These are phyloP conservation scores for Alternaria novae-zelandiae DNA, from an alignment of 2,329 filamentous ascomycete species.

Conservation along the genomic window DNA sequence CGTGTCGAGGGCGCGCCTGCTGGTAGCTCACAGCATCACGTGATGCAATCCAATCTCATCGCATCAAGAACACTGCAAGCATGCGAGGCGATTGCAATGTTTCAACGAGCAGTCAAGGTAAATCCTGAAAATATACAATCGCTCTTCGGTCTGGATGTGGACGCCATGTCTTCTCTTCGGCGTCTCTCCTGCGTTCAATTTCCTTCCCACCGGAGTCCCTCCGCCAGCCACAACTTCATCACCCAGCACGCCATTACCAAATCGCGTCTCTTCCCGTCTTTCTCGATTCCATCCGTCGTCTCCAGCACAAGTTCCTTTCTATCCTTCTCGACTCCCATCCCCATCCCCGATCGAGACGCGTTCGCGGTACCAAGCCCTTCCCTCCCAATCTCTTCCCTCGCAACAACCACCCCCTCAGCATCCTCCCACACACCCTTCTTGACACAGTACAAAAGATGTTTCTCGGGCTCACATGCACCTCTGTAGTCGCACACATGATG, in stretches of 20 bases:
- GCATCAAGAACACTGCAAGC: neutral
- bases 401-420: conserved; percentile 20
- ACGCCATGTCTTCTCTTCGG: neutral
- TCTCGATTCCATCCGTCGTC: conserved; percentile 12
- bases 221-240: conserved; percentile 28
- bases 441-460: conserved; percentile 26
- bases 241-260: conserved; percentile 36
- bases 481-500: conserved; percentile 4
- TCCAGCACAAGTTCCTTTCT: neutral
- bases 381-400: conserved; percentile 6
- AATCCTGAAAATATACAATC: neutral
- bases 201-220: conserved; percentile 24
- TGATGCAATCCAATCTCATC: neutral
- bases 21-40: neutral
- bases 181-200: neutral
- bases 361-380: too few relatives aligned
- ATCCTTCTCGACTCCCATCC: too few relatives aligned
- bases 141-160: too few relatives aligned
- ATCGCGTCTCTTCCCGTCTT: conserved; percentile 20
- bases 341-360: too few relatives aligned
- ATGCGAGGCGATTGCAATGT: neutral
- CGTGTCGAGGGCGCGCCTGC: neutral
- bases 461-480: conserved; percentile 23
- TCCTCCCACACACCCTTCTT: conserved; percentile 29
- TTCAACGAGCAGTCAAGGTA: neutral